Evolutionary conservation across 352 stramenopile species (phyloP).

Genomic region (Phytophthora multivora): DNA sequence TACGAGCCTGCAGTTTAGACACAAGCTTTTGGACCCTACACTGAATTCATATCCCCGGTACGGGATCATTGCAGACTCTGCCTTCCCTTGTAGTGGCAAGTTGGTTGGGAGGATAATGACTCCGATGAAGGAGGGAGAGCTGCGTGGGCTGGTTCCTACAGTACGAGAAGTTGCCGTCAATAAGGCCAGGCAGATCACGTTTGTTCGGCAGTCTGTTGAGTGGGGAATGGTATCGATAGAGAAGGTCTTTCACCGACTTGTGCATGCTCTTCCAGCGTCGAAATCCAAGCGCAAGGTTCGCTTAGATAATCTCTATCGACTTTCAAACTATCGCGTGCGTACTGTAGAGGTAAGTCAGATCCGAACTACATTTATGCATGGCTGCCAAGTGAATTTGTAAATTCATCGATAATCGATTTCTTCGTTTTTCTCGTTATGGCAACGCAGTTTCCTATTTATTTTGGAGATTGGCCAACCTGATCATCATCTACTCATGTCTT

Average conservation of each 20-base stretch:
- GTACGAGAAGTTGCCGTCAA: neutral
- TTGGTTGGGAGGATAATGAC: conserved; percentile 3
- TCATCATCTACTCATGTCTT: too few species aligned
- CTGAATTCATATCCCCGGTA: neutral
- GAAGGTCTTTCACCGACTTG: neutral
- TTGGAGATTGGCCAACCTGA: too few species aligned
- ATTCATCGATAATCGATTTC: too few species aligned
- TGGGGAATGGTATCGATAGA: neutral
- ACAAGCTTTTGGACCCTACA: neutral
- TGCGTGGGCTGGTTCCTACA: neutral
- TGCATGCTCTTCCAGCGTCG: neutral
- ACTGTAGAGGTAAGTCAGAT: neutral
- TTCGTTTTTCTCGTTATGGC: too few species aligned
- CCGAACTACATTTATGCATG: neutral
- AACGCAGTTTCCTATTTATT: too few species aligned
- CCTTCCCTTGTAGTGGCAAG: neutral
- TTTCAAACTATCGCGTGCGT: neutral
- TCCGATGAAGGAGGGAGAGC: neutral
- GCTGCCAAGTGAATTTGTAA: neutral
- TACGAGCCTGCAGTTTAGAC: neutral
- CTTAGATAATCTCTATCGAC: neutral
- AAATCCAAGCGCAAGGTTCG: neutral
- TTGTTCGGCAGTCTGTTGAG: neutral
- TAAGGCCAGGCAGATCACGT: neutral
- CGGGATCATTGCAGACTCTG: neutral